Evolutionary conservation across 441 rosid species (phyloP).

Genomic region (Euphorbia schlechtendalii): DNA sequence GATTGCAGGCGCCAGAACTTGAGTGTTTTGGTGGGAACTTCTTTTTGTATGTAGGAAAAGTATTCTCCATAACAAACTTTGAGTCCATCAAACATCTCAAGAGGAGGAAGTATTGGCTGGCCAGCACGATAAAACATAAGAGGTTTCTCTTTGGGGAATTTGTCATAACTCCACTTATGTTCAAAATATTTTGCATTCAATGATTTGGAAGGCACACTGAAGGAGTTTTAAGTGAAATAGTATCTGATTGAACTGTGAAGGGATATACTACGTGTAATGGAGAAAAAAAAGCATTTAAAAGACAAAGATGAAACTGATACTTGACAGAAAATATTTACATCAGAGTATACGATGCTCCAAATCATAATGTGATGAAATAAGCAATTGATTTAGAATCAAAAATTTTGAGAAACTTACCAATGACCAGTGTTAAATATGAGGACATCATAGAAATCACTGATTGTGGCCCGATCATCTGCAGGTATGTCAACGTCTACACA

Average conservation of each 20-base stretch:
- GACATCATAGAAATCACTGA: constrained; percentile 67
- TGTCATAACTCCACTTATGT: constrained; percentile 82
- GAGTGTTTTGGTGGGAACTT: constrained; percentile 50
- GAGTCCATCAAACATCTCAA: constrained; percentile 61
- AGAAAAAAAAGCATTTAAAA: too few relatives aligned
- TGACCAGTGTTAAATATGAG: constrained; percentile 87
- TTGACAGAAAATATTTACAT: too few relatives aligned
- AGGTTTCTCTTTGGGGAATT: constrained; percentile 82
- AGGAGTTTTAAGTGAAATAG: too few relatives aligned
- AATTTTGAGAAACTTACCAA: constrained; percentile 43
- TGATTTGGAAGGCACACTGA: not conserved
- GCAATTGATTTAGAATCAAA: not conserved
- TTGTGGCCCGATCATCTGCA: constrained; percentile 69
- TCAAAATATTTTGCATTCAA: constrained; percentile 7
- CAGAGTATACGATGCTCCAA: constrained; percentile 3
- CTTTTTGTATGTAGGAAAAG: constrained; percentile 54
- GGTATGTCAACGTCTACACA: constrained; percentile 86
- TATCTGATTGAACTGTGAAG: too few relatives aligned
- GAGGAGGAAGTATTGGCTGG: constrained; percentile 60
- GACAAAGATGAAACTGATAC: too few relatives aligned
- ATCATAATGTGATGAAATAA: not conserved
- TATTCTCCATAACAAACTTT: constrained; percentile 64
- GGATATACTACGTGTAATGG: too few relatives aligned
- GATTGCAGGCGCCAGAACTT: constrained; percentile 95
- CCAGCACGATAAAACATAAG: constrained; percentile 70